Percentiles rank a stretch among this genome's conserved stretches.
These are phyloP conservation scores for Aspergillus tubingensis DNA, from an alignment of 2,329 filamentous ascomycete species.

Conservation along the genomic window DNA sequence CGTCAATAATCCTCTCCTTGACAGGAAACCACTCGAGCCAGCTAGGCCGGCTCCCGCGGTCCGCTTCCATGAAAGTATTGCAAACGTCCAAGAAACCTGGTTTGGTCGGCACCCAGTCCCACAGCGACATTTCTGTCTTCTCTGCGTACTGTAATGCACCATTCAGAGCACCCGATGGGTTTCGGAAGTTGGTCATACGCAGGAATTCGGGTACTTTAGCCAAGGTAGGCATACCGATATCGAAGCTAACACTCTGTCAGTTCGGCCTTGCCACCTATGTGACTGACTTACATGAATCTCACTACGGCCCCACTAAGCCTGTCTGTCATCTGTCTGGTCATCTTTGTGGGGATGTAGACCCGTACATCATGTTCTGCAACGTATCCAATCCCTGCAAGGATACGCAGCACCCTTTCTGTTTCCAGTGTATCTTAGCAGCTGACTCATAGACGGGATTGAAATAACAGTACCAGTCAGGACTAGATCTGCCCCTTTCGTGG, in stretches of 20 bases:
- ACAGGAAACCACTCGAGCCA: constrained; percentile 19
- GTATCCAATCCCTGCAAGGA: constrained; percentile 20
- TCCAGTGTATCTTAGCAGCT: neutral
- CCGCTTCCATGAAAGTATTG: constrained; percentile 17
- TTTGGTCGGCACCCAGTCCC: constrained; percentile 12
- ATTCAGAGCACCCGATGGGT: constrained; percentile 1
- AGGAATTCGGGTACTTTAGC: constrained; percentile 19
- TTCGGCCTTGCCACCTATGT: no score
- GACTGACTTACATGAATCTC: constrained; percentile 16
- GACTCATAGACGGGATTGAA: neutral
- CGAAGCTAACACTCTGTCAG: constrained; percentile 13
- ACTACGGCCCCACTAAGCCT: constrained; percentile 10
- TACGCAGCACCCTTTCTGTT: constrained; percentile 20
- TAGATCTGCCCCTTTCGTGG: constrained; percentile 13
- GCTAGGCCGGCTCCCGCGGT: constrained; percentile 10
- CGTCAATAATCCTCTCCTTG: constrained; percentile 2
- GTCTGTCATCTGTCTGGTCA: constrained; percentile 19
- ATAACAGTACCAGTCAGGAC: constrained; percentile 12
- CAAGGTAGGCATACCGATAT: constrained; percentile 10
- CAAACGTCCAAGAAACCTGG: neutral
- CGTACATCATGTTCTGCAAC: constrained; percentile 16
- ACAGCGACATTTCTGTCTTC: neutral
- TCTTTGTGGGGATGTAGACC: constrained; percentile 14
- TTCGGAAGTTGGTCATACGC: constrained; percentile 8
- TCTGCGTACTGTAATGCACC: constrained; percentile 19